Conservation (phyloP, 2,329 filamentous ascomycete species). For the Colletotrichum tanaceti region DNA sequence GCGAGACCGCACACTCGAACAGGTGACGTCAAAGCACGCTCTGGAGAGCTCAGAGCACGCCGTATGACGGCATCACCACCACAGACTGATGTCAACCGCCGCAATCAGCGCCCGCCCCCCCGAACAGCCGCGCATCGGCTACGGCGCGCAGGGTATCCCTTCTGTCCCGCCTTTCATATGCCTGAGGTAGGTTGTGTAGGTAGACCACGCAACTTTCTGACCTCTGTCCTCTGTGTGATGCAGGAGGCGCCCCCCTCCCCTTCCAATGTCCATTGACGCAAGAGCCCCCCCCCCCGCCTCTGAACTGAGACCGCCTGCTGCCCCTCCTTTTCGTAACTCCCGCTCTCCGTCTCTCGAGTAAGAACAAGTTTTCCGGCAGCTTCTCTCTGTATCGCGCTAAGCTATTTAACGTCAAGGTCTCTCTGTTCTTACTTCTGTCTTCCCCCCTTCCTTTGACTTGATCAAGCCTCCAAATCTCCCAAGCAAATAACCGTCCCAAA, state of each 20-base stretch:
- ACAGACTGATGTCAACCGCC: slow-evolving; percentile 37
- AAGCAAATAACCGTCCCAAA: background rate
- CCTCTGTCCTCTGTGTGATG: background rate
- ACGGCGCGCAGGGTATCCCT: background rate
- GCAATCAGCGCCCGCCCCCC: slow-evolving; percentile 24
- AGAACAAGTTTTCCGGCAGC: background rate
- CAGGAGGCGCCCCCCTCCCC: background rate
- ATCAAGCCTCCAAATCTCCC: background rate
- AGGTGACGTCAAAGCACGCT: slow-evolving; percentile 34
- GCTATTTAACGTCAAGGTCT: slow-evolving; percentile 28
- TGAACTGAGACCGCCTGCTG: slow-evolving; percentile 6
- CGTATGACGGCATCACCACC: slow-evolving; percentile 39
- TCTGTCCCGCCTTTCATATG: slow-evolving; percentile 17
- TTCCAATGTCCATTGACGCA: slow-evolving; percentile 40
- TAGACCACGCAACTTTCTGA: background rate
- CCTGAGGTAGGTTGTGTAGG: no score
- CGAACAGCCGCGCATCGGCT: background rate
- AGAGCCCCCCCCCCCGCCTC: slow-evolving; percentile 33
- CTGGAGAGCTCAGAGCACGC: slow-evolving; percentile 19
- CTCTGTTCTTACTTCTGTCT: background rate
- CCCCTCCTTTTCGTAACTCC: slow-evolving; percentile 7
- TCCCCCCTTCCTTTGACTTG: background rate
- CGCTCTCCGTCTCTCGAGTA: background rate
- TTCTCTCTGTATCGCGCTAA: background rate
- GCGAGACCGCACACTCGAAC: background rate